Evolutionary conservation across 331 rosid genomes (phyloP).

Genomic region (Malus hybrid): DNA sequence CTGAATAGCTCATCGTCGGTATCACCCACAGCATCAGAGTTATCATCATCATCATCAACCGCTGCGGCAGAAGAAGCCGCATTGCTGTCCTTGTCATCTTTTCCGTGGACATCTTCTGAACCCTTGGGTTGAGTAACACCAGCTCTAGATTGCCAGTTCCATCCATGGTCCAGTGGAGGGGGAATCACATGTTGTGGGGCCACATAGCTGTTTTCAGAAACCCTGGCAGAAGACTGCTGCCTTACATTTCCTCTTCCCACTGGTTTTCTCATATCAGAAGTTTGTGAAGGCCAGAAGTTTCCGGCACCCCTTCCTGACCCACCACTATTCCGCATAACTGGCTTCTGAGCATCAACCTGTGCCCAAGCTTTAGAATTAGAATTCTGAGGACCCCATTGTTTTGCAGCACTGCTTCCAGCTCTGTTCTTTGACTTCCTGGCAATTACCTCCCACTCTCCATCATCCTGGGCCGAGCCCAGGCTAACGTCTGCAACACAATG

Average conservation of each 20-base stretch:
- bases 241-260: conserved; percentile 55
- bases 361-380: conserved; percentile 41
- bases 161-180: conserved; percentile 76
- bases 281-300: conserved; percentile 40
- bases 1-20: conserved; percentile 61
- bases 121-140: conserved; percentile 33
- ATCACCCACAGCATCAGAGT: conserved; percentile 45
- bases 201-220: conserved; percentile 21
- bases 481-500: conserved; percentile 40
- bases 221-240: conserved; percentile 25
- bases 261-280: conserved; percentile 35
- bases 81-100: conserved; percentile 15
- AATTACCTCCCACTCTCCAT: conserved; percentile 68
- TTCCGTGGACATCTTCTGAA: conserved; percentile 7
- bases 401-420: conserved; percentile 65
- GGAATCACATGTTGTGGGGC: conserved; percentile 22
- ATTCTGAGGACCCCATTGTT: conserved; percentile 40
- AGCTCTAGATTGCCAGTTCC: conserved; percentile 69
- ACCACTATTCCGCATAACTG: conserved; percentile 18
- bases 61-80: conserved; percentile 4
- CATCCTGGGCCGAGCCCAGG: conserved; percentile 42
- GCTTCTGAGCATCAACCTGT: conserved; percentile 34
- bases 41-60: conserved; percentile 22
- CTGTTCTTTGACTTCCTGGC: conserved; percentile 57
- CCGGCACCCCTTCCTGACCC: conserved; percentile 50